phyloP scores from a whole-genome alignment of 225 moss, liverwort and hornwort species.

The Thuidium tamariscinum region DNA sequence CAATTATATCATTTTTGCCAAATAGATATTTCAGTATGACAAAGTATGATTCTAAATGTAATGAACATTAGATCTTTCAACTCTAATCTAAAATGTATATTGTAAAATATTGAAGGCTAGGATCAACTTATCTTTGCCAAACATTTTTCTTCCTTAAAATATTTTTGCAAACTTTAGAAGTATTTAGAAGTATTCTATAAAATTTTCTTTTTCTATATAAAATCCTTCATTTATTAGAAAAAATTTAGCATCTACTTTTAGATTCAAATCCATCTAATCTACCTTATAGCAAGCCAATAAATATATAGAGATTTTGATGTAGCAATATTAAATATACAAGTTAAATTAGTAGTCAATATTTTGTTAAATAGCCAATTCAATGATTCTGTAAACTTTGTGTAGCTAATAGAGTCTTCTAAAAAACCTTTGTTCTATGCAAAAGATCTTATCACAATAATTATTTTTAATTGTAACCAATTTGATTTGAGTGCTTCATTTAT shows the following conservation, averaged over 20 bases:
- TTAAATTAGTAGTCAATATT: not conserved
- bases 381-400: not conserved
- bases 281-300: not conserved
- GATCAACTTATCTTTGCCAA: not conserved
- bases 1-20: too few relatives aligned
- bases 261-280: not conserved
- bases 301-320: not conserved
- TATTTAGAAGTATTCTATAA: accelerated
- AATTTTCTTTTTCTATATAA: not conserved
- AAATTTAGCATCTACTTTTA: not conserved
- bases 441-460: accelerated
- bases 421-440: not conserved
- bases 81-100: not conserved
- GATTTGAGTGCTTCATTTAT: not conserved
- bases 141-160: too few relatives aligned
- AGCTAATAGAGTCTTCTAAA: too few relatives aligned
- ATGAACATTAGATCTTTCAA: too few relatives aligned
- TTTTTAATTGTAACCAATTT: not conserved
- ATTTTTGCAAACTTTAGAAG: accelerated
- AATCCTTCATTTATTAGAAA: too few relatives aligned
- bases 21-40: too few relatives aligned
- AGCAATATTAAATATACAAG: not conserved
- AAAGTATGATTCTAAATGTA: too few relatives aligned
- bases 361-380: accelerated
- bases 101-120: accelerated